Percentiles rank a stretch among this genome's conserved stretches.
phyloP scores from a whole-genome alignment of 176 grass and related monocot species.

The Zizania latifolia region DNA sequence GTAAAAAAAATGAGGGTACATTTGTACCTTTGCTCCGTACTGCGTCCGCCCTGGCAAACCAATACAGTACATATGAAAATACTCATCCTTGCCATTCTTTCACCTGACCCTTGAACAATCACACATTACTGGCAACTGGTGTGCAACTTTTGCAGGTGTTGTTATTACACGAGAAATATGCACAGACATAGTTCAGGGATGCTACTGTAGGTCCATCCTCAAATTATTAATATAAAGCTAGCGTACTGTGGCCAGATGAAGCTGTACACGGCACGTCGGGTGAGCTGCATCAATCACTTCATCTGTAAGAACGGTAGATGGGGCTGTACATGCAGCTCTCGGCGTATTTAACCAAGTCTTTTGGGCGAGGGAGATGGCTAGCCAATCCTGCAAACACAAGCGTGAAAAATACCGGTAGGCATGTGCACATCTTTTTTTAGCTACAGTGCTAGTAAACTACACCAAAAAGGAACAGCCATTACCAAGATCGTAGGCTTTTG shows the following conservation, averaged over 20 bases:
- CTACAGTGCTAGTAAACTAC: not conserved
- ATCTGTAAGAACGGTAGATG: constrained; percentile 67
- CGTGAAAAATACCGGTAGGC: not conserved
- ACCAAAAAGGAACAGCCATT: not conserved
- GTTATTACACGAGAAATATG: constrained; percentile 15
- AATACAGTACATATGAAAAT: constrained; percentile 2
- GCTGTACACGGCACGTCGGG: not conserved
- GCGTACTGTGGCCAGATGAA: not conserved
- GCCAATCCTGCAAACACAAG: constrained; percentile 57
- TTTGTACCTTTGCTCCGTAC: too few species aligned
- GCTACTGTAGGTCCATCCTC: not conserved
- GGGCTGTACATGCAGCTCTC: constrained; percentile 94
- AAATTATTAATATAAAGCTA: not conserved
- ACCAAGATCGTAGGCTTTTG: constrained; percentile 89
- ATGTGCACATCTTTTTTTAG: not conserved
- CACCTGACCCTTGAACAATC: not conserved
- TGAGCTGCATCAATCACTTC: not conserved
- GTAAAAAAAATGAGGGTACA: too few species aligned
- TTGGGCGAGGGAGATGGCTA: constrained; percentile 62
- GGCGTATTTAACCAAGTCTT: constrained; percentile 57
- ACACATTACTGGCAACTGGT: not conserved
- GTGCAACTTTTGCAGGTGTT: constrained; percentile 55
- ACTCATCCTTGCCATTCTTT: constrained; percentile 5
- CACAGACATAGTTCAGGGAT: not conserved
- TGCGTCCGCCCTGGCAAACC: too few species aligned